A percentile compares a stretch with the other conserved stretches of the same genome.
Conservation (phyloP, 176 grass and related monocot genomes). For the Metroxylon sagu region DNA sequence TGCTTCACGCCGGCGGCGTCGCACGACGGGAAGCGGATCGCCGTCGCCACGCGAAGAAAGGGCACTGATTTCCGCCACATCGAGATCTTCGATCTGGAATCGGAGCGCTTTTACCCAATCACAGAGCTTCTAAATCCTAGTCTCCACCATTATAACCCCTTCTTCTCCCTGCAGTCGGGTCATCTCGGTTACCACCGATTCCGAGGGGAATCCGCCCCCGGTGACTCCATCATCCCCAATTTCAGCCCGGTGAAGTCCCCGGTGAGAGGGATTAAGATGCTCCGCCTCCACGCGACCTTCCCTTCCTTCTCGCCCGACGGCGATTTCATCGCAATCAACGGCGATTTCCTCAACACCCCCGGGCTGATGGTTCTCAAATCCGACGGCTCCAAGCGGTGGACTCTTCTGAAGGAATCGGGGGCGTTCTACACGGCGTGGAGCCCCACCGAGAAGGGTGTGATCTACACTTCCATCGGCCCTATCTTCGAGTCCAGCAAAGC, state of each 20-base stretch:
- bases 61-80: conserved; percentile 45
- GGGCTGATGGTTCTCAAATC: conserved; percentile 41
- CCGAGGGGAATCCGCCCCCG: conserved; percentile 39
- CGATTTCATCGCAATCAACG: conserved; percentile 50
- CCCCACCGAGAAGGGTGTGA: conserved; percentile 43
- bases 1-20: conserved; percentile 68
- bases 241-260: conserved; percentile 58
- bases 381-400: conserved; percentile 63
- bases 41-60: conserved; percentile 64
- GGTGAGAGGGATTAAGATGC: conserved; percentile 36
- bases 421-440: conserved; percentile 78
- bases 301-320: conserved; percentile 75
- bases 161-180: conserved; percentile 47
- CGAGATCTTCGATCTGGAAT: conserved; percentile 76
- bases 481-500: conserved; percentile 73
- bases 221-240: conserved; percentile 42
- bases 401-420: conserved; percentile 28
- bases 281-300: conserved; percentile 70
- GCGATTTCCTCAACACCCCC: conserved; percentile 51
- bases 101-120: conserved; percentile 35
- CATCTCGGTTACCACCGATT: conserved; percentile 85
- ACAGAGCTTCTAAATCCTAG: conserved; percentile 52
- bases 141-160: conserved; percentile 89
- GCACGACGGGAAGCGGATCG: conserved; percentile 36
- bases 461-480: conserved; percentile 72